Conservation (phyloP, 2,329 filamentous ascomycete genomes). For the Albophoma yamanashiensis region DNA sequence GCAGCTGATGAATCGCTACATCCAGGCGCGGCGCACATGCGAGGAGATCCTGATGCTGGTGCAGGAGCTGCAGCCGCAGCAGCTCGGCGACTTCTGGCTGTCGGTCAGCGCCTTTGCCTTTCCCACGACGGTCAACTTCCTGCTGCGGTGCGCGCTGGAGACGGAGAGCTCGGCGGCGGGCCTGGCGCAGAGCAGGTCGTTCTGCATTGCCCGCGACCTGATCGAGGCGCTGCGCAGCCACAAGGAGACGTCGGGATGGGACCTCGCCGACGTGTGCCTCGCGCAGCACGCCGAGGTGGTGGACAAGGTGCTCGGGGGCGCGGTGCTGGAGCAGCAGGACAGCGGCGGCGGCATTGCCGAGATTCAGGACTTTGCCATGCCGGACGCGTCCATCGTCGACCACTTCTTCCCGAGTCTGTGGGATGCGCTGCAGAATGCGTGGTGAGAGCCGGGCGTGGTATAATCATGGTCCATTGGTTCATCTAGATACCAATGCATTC, state of each 20-base stretch:
- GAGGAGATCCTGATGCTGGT: conserved; percentile 38
- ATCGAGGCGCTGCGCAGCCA: conserved; percentile 27
- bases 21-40: conserved; percentile 30
- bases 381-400: conserved; percentile 21
- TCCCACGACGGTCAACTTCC: conserved; percentile 37
- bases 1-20: conserved; percentile 20
- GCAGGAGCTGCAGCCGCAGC: conserved; percentile 30
- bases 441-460: conserved; percentile 7
- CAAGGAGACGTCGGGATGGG: conserved; percentile 30
- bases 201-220: conserved; percentile 32
- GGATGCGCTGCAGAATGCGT: conserved; percentile 23
- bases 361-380: conserved; percentile 17
- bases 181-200: conserved; percentile 24
- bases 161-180: conserved; percentile 24
- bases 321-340: conserved; percentile 10
- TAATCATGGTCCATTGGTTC: neutral
- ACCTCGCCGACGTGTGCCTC: conserved; percentile 39
- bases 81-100: conserved; percentile 39
- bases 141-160: conserved; percentile 36
- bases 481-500: too few relatives aligned
- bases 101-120: conserved; percentile 35
- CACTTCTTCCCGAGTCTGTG: conserved; percentile 23
- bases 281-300: conserved; percentile 35
- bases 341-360: conserved; percentile 6
- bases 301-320: conserved; percentile 27